phyloP scores from a whole-genome alignment of 2,329 filamentous ascomycete genomes.

The Colletotrichum sp. region DNA sequence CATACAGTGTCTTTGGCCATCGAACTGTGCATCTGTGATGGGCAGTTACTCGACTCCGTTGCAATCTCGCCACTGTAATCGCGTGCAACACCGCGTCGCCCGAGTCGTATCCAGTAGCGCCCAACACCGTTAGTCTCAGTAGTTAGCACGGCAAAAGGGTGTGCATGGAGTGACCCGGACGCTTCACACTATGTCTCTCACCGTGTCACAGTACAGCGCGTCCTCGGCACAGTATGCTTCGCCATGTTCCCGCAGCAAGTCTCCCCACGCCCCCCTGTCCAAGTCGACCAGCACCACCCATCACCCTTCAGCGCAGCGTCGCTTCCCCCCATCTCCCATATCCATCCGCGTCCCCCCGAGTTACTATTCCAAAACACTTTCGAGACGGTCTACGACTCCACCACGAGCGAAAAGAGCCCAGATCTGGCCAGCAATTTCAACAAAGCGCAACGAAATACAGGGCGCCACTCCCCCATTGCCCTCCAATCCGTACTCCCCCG shows the following conservation, averaged over 20 bases:
- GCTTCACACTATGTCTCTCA: neutral
- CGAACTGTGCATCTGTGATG: neutral
- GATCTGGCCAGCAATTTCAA: constrained; percentile 8
- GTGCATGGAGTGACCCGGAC: neutral
- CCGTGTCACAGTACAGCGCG: neutral
- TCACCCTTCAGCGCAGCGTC: neutral
- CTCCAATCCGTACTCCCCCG: constrained; percentile 3
- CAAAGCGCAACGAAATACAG: constrained; percentile 11
- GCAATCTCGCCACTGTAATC: neutral
- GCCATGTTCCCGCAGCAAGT: neutral
- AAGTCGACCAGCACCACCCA: neutral
- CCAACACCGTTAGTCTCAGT: neutral
- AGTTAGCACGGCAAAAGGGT: neutral
- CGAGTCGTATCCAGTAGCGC: neutral
- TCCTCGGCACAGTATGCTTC: neutral
- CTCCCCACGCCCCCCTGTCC: neutral
- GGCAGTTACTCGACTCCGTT: neutral
- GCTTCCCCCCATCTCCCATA: constrained; percentile 18
- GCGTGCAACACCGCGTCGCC: neutral
- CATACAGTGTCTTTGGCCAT: neutral
- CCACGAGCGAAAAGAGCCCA: constrained; percentile 4
- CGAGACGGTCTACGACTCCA: constrained; percentile 24
- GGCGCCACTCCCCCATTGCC: neutral
- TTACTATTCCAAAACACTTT: constrained; percentile 25
- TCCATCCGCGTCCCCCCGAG: constrained; percentile 21